Evolutionary conservation across 2,329 filamentous ascomycete species (phyloP), one percentile per base, ranked within the genome.

Genomic region (Cladophialophora carrionii): DNA sequence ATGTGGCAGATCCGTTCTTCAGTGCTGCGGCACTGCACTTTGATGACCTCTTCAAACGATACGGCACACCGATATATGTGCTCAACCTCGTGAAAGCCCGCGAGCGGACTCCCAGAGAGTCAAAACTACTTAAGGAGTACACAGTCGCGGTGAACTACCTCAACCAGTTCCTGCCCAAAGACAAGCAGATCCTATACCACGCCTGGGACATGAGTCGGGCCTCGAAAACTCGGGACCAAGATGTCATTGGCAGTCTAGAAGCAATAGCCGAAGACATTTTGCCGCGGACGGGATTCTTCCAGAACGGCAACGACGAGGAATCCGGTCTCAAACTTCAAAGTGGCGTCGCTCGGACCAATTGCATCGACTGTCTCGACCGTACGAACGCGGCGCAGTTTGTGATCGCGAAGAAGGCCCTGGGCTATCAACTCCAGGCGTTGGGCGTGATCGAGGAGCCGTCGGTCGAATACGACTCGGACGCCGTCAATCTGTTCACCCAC

Each of bases 341-440:
- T 70, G 95, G 95, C 9, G 86, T 99, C 48, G 94, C 92, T 9
- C 87, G 95, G 64, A 99, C 95, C 0, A 99, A 99, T 74, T 99
- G 95, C 76, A 98, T 99, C 72, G 95, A 99, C 77, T 99, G 95
- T 73, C 84, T 99, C 0, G 95, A 99, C 77, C 89, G 95, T 24
- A 99, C 95, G 8, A 99, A 99, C 75, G 95, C 95, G 2, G 95
- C 95, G 1, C 95, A 99, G 74, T 99, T 98, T 72, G 93, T 99
- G 32, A 96, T 99, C 72, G 95, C 92, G 4, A 99, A 99, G 79
- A 86, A 91, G 71, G 95, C 95, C 0, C 84, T 99, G 10, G 95
- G 93, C 0, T 87, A 96, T 72, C 95, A 99, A 77, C 84, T 99
- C 8, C 90, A 96, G 75, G 93, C 94, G 2, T 84, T 99, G 3